Evolutionary conservation across 2,329 filamentous ascomycete genomes (phyloP), one percentile per base, ranked within the genome.

Genomic region (Cytospora chrysosperma): DNA sequence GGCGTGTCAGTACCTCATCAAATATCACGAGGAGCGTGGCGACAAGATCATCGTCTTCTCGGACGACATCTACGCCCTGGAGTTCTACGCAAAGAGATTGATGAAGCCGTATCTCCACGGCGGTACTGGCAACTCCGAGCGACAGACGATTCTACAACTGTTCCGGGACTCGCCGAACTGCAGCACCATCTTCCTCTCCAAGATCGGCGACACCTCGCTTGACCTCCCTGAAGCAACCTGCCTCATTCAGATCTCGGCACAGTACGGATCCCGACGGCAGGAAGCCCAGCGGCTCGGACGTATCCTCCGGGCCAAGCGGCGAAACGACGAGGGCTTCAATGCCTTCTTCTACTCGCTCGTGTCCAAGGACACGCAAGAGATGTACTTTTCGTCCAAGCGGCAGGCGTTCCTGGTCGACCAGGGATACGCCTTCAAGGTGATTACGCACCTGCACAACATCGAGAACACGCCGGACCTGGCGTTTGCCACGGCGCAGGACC

Each of bases 1-100:
- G 76, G 93, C 94, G 0, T 97, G 93, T 70, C 94, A 99, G 74
- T 98, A 95, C 72, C 83, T 99, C n/a, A 98, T 99, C 73, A 91
- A 98, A 75, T 98, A 96, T 73, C 95, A 99, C 75, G 94, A 98
- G 76, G 88, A 88, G 61, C 86, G 95, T 65, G 94, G 95, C 34
- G 95, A 98, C 79, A 98, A 98, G 77, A 93, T 98, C 69, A 98
- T 98, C 67, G 94, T 99, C 51, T 98, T 98, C 75, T 97, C 93
- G 0, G 95, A 99, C 75, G 97, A 98, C 69, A 92, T 99, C 49
- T 98, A 95, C 72, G 94, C 95, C 0, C 81, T 99, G 32, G 86
- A 94, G 69, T 85, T 88, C 49, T 97, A 98, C 72, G 93, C 95
- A 4, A 81, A 87, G 28, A 94, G 93, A 69, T 81, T 98, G 43